These are phyloP conservation scores for Coemansia sp. DNA, from an alignment of 192 early-diverging fungal genomes.

Conservation along the genomic window DNA sequence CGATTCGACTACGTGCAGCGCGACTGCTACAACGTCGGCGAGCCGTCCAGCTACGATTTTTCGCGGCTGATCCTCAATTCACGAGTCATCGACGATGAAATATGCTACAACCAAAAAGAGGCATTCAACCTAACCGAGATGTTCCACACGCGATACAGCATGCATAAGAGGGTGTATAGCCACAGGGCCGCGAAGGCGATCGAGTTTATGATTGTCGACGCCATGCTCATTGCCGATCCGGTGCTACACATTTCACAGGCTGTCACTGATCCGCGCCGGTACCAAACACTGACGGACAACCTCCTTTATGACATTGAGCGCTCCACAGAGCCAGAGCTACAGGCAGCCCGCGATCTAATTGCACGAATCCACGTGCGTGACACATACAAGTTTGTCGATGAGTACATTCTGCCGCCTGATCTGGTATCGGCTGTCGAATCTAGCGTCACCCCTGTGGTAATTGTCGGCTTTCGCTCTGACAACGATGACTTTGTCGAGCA, in stretches of 20 bases:
- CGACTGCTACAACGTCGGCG: slow-evolving; percentile 73
- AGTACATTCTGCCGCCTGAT: slow-evolving; percentile 63
- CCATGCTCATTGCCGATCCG: slow-evolving; percentile 76
- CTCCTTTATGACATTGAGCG: slow-evolving; percentile 74
- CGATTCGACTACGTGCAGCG: slow-evolving; percentile 82
- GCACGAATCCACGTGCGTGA: slow-evolving; percentile 74
- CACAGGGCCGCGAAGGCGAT: slow-evolving; percentile 77
- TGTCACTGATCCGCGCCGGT: slow-evolving; percentile 65
- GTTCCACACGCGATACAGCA: slow-evolving; percentile 76
- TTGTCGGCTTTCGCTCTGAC: slow-evolving; percentile 60
- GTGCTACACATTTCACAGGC: slow-evolving; percentile 62
- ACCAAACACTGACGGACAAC: slow-evolving; percentile 78
- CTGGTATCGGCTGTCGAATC: slow-evolving; percentile 22
- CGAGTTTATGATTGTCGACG: slow-evolving; percentile 91
- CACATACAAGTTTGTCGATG: slow-evolving; percentile 85
- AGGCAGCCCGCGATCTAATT: slow-evolving; percentile 67
- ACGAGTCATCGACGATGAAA: slow-evolving; percentile 85
- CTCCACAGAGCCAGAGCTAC: slow-evolving; percentile 61
- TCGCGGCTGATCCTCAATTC: slow-evolving; percentile 74
- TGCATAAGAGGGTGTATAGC: slow-evolving; percentile 84
- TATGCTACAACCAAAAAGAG: slow-evolving; percentile 89
- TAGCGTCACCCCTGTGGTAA: slow-evolving; percentile 57
- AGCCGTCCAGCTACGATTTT: slow-evolving; percentile 59
- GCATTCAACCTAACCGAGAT: slow-evolving; percentile 84
- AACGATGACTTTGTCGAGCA: slow-evolving; percentile 62